Conservation (phyloP, 441 rosid genomes). For the Raphanus hybrid region DNA sequence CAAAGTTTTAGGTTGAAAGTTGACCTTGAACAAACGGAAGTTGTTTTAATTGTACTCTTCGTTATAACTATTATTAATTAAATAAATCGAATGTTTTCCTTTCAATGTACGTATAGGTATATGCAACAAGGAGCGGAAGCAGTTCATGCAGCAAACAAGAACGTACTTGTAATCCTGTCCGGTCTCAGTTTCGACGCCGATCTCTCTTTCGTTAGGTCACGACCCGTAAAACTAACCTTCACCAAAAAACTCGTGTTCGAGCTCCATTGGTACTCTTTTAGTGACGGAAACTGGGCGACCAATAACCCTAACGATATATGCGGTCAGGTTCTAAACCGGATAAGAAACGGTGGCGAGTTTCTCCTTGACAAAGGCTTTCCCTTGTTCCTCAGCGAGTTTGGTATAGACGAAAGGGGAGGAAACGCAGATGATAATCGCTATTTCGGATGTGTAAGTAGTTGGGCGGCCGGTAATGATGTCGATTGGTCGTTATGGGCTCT, state of each 20-base stretch:
- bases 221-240: conserved; percentile 54
- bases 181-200: conserved; percentile 67
- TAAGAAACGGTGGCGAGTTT: conserved; percentile 59
- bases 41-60: background rate
- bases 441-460: conserved; percentile 65
- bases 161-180: conserved; percentile 76
- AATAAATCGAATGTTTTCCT: background rate
- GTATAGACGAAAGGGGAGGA: conserved; percentile 71
- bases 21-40: background rate
- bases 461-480: conserved; percentile 74
- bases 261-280: conserved; percentile 73
- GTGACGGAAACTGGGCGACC: conserved; percentile 56
- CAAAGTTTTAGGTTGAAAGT: conserved; percentile 3
- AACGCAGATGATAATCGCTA: conserved; percentile 70
- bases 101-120: conserved; percentile 48
- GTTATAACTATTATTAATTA: background rate
- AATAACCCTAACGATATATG: conserved; percentile 74
- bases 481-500: conserved; percentile 90
- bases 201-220: conserved; percentile 54
- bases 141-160: conserved; percentile 76
- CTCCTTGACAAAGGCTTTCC: conserved; percentile 72
- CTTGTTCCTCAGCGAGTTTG: conserved; percentile 80
- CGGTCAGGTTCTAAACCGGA: conserved; percentile 48
- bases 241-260: conserved; percentile 68
- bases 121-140: conserved; percentile 84